phyloP scores from a whole-genome alignment of 78 protist species.

The Dictyostelium capitatum region DNA sequence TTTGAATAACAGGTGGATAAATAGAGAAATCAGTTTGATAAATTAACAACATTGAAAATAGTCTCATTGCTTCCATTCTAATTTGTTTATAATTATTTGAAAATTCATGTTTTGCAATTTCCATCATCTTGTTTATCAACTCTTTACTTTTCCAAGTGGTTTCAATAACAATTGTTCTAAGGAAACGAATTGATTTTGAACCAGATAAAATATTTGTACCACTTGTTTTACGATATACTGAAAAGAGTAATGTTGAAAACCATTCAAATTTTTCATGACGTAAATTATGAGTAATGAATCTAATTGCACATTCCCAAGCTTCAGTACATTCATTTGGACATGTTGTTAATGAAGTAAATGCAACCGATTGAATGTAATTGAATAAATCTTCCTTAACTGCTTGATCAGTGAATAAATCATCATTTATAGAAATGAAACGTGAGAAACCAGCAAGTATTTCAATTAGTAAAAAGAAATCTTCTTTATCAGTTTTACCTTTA shows the following conservation, averaged over 20 bases:
- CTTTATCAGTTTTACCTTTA: constrained; percentile 30
- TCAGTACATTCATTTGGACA: constrained; percentile 40
- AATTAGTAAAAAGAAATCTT: constrained; percentile 28
- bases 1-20: not conserved
- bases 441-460: constrained; percentile 53
- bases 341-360: not conserved
- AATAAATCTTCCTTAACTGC: not conserved
- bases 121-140: not conserved
- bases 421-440: constrained; percentile 14
- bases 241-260: constrained; percentile 22
- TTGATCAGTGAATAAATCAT: not conserved
- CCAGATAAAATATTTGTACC: constrained; percentile 32
- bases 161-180: constrained; percentile 28
- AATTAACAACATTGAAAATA: not conserved
- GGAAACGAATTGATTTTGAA: constrained; percentile 37
- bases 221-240: not conserved
- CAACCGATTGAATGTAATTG: not conserved
- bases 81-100: constrained; percentile 67
- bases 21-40: constrained; percentile 4
- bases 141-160: constrained; percentile 17
- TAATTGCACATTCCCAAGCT: constrained; percentile 9
- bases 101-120: constrained; percentile 19
- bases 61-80: constrained; percentile 24
- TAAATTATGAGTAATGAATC: constrained; percentile 33
- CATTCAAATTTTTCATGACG: not conserved